Evolutionary conservation across 768 basidiomycete species (phyloP).

Genomic region (Lactarius vividus): DNA sequence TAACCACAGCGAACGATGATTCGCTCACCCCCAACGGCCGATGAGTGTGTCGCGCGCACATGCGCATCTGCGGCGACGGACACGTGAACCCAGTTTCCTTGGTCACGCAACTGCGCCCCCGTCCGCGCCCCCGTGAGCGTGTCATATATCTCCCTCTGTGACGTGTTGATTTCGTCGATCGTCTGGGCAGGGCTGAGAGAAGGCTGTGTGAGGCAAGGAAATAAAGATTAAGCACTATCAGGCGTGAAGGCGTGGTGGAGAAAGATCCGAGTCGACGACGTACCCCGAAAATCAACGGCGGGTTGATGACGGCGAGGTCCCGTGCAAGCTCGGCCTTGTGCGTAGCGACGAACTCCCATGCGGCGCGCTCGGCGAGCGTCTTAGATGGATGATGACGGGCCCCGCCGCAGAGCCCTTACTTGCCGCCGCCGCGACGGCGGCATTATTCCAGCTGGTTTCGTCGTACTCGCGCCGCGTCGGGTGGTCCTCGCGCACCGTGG

Average conservation of each 20-base stretch:
- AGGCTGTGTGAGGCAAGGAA: conserved; percentile 26
- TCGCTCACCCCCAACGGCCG: conserved; percentile 18
- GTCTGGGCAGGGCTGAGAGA: conserved; percentile 30
- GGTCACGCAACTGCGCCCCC: not conserved
- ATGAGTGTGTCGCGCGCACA: conserved; percentile 9
- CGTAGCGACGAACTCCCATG: conserved; percentile 48
- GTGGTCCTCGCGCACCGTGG: conserved; percentile 39
- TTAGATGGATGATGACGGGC: conserved; percentile 51
- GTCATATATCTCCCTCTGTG: conserved; percentile 17
- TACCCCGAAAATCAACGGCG: conserved; percentile 39
- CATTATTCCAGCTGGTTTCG: conserved; percentile 52
- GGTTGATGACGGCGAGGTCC: conserved; percentile 55
- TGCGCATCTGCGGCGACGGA: conserved; percentile 12
- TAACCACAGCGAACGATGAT: conserved; percentile 9
- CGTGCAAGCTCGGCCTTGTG: conserved; percentile 44
- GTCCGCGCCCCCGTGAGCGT: conserved; percentile 12
- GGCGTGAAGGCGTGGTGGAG: too few relatives aligned
- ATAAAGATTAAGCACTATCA: not conserved
- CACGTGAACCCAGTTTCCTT: conserved; percentile 15
- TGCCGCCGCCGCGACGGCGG: conserved; percentile 43
- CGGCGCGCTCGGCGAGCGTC: conserved; percentile 57
- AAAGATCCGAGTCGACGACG: not conserved
- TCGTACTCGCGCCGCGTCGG: conserved; percentile 26
- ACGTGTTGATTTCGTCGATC: conserved; percentile 20
- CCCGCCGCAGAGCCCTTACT: conserved; percentile 48